Base-by-base conservation (phyloP, 2,329 filamentous ascomycete species). In the Penicillium olsonii region DNA sequence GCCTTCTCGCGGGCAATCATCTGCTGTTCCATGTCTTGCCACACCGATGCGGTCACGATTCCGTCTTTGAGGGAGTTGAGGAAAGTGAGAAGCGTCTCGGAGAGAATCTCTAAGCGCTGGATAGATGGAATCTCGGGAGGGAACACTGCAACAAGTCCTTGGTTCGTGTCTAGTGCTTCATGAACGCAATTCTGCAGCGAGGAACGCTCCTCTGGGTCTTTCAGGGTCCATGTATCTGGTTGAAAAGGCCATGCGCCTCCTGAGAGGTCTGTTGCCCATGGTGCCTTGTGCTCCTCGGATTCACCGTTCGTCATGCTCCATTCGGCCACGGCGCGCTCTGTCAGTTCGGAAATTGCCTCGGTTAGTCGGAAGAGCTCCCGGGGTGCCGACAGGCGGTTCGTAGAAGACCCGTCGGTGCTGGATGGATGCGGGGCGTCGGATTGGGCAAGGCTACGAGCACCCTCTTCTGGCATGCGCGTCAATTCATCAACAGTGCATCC, bases 361-460 rank as follows among this genome's bases (percentile, higher is more conserved):
- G 91, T 96, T 63, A 99, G 81, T 65, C 87, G 86, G 72, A 96
- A 95, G 8, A 97, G 78, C 69, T 96, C 92, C 53, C 88, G 85
- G 1, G 94, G 92, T 1, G 91, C 91, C 10, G 91, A 92, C 66
- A 87, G 86, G 79, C 82, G 67, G 57, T 64, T 74, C 2, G 77
- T 78, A 3, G 71, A 59, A 6, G 47, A 24, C 65, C 55, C 3
- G 48, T 56, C 27, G 65, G 68, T 12, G 29, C 35, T 35, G 14
- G 75, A 74, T 6, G 65, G 60, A 2, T 65, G 54, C 1, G 57
- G 37, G 5, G 65, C 47, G 68, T 48, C 55, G 5, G 52, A 41
- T 24, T 45, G 50, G 6, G 59, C 73, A 17, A 90, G 77, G 49
- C 88, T 88, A 5, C 94, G 87, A 4, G 92, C 90, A 10, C 82